Evolutionary conservation across 169 alveolate species (phyloP).

Genomic region (Prorocentrum cordatum): DNA sequence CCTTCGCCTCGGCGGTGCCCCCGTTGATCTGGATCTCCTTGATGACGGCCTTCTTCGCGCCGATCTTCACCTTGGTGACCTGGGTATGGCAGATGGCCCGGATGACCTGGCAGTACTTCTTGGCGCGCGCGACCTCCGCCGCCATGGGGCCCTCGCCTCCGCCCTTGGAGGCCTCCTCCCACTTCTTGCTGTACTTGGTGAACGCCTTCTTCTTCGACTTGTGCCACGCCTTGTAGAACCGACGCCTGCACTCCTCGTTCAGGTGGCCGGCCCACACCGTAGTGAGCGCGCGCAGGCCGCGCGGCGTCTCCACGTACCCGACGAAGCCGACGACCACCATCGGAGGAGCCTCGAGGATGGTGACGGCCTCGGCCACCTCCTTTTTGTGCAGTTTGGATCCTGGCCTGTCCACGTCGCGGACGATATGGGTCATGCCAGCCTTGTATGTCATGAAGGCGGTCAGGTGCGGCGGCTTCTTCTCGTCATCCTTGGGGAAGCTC

Average conservation of each 20-base stretch:
- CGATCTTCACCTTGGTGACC: slow-evolving; percentile 90
- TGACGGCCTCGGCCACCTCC: slow-evolving; percentile 99
- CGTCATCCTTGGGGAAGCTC: slow-evolving; percentile 98
- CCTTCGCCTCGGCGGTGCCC: slow-evolving; percentile 83
- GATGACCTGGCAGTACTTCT: slow-evolving; percentile 90
- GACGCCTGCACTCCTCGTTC: slow-evolving; percentile 86
- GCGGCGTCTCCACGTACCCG: slow-evolving; percentile 98
- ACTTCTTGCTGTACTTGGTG: slow-evolving; percentile 89
- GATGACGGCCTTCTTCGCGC: slow-evolving; percentile 97
- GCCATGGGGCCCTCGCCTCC: slow-evolving; percentile 83
- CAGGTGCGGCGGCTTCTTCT: slow-evolving; percentile 90
- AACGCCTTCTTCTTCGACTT: slow-evolving; percentile 98
- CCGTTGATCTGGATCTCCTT: slow-evolving; percentile 99
- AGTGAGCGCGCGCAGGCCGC: slow-evolving; percentile 96
- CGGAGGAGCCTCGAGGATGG: slow-evolving; percentile 93
- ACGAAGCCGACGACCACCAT: slow-evolving; percentile 98
- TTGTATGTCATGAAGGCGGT: slow-evolving; percentile 99
- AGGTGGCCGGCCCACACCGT: slow-evolving; percentile 99
- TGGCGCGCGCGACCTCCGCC: slow-evolving; percentile 88
- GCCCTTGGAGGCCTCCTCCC: slow-evolving; percentile 71
- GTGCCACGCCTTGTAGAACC: slow-evolving; percentile 98
- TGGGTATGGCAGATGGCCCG: slow-evolving; percentile 99
- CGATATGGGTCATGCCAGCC: slow-evolving; percentile 99
- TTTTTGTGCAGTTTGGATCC: slow-evolving; percentile 96
- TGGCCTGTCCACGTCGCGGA: slow-evolving; percentile 95